Evolutionary conservation across 768 basidiomycete genomes (phyloP).

Genomic region (Hygrophorus russula): DNA sequence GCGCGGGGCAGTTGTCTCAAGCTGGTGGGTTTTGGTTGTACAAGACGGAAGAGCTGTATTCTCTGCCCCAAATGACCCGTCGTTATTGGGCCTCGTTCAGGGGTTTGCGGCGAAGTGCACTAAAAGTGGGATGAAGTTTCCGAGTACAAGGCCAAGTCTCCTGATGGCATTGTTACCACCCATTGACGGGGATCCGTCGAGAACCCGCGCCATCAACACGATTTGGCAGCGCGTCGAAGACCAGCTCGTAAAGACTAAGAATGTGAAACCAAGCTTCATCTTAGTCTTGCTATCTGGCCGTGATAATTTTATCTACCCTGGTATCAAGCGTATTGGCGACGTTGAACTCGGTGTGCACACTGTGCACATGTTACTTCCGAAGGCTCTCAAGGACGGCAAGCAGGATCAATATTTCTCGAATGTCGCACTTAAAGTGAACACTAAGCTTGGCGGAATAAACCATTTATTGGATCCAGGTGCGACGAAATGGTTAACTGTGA

Average conservation of each 20-base stretch:
- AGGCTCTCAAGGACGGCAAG: constrained; percentile 44
- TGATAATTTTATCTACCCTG: constrained; percentile 73
- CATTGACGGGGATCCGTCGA: constrained; percentile 21
- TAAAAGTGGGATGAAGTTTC: constrained; percentile 46
- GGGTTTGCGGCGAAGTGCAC: constrained; percentile 46
- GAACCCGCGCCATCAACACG: constrained; percentile 22
- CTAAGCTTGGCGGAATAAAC: constrained; percentile 75
- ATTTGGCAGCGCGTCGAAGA: constrained; percentile 32
- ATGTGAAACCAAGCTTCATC: constrained; percentile 45
- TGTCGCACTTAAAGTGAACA: constrained; percentile 72
- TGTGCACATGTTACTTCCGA: constrained; percentile 56
- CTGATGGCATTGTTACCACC: constrained; percentile 22
- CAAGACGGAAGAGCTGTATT: constrained; percentile 34
- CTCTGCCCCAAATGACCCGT: constrained; percentile 28
- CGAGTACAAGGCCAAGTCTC: constrained; percentile 22
- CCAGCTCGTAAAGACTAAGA: constrained; percentile 11
- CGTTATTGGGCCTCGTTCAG: constrained; percentile 30
- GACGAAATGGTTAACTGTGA: constrained; percentile 54
- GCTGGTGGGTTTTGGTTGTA: constrained; percentile 63
- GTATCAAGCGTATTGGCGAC: constrained; percentile 70
- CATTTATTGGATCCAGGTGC: constrained; percentile 37
- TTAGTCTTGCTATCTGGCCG: constrained; percentile 56
- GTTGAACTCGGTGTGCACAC: constrained; percentile 66
- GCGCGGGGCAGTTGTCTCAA: constrained; percentile 32
- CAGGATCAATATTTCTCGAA: constrained; percentile 80